A percentile compares a stretch with the other conserved stretches of the same genome.
Evolutionary conservation across 163 green algal species (phyloP).

Genomic region (Chlamydomonas reinhardtii): DNA sequence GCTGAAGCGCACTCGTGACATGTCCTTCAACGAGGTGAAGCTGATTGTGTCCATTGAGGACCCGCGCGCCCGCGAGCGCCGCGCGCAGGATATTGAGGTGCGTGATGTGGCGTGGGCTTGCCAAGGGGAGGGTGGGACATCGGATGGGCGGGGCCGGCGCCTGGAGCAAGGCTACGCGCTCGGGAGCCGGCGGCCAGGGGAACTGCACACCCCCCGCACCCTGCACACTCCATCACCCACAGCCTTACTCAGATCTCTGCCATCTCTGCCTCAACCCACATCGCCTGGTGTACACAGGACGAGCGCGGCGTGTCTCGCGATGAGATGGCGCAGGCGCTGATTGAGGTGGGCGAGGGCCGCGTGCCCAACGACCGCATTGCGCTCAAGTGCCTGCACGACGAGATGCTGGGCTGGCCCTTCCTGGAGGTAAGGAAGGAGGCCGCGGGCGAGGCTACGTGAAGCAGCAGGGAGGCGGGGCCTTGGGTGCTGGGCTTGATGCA

Average conservation of each 20-base stretch:
- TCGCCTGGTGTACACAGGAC: conserved; percentile 60
- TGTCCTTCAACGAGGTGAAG: conserved; percentile 83
- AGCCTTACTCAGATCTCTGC: no score
- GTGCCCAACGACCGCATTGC: conserved; percentile 90
- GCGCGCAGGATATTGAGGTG: conserved; percentile 81
- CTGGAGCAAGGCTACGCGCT: no score
- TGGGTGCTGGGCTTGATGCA: no score
- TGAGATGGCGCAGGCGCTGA: conserved; percentile 88
- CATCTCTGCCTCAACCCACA: no score
- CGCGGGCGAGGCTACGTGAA: no score
- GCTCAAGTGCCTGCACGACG: conserved; percentile 85
- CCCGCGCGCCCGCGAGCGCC: conserved; percentile 62
- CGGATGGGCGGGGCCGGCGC: no score
- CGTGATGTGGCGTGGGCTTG: not conserved
- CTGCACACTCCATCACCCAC: no score
- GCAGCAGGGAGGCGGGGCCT: no score
- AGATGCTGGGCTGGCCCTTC: conserved; percentile 89
- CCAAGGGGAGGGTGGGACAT: not conserved
- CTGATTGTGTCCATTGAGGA: conserved; percentile 87
- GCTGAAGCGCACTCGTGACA: conserved; percentile 84
- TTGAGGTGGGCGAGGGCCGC: conserved; percentile 83
- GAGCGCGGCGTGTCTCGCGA: conserved; percentile 84
- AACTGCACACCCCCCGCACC: no score
- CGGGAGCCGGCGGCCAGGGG: no score
- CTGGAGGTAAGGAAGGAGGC: conserved; percentile 61